These are phyloP conservation scores for Seiridium unicorne DNA, from an alignment of 2,329 filamentous ascomycete species.

Conservation along the genomic window DNA sequence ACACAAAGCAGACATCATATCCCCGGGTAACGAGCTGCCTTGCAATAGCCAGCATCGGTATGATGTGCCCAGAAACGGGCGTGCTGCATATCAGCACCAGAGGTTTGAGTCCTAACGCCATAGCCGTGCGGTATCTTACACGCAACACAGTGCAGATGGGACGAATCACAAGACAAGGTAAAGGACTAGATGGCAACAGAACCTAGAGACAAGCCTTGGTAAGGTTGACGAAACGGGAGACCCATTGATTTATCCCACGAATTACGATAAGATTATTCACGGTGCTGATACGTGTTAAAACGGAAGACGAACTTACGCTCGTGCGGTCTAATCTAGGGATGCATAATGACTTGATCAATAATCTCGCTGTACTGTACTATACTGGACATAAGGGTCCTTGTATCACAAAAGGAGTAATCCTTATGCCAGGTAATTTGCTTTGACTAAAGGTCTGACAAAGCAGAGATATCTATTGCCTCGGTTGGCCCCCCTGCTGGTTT, in stretches of 20 bases:
- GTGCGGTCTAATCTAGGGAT: too few relatives aligned
- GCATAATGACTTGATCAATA: too few relatives aligned
- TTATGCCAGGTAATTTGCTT: too few relatives aligned
- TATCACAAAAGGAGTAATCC: too few relatives aligned
- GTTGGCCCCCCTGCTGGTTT: not conserved
- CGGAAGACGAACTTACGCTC: not conserved
- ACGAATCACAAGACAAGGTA: not conserved
- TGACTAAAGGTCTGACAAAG: too few relatives aligned
- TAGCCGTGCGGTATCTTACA: not conserved
- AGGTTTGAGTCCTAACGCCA: conserved; percentile 5
- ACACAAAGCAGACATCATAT: conserved; percentile 14
- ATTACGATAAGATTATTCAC: not conserved
- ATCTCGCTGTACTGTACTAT: too few relatives aligned
- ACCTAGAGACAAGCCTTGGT: not conserved
- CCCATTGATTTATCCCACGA: not conserved
- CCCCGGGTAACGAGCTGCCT: conserved; percentile 19
- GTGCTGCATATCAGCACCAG: conserved; percentile 15
- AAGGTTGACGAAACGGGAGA: not conserved
- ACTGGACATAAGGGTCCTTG: too few relatives aligned
- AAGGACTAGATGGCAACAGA: not conserved
- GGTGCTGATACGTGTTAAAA: not conserved
- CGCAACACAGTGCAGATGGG: not conserved
- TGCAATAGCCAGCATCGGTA: conserved; percentile 23
- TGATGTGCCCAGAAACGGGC: conserved; percentile 16
- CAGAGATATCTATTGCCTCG: not conserved